Base-by-base conservation (phyloP, 2,329 filamentous ascomycete genomes). In the Pseudogymnoascus sp. region DNA sequence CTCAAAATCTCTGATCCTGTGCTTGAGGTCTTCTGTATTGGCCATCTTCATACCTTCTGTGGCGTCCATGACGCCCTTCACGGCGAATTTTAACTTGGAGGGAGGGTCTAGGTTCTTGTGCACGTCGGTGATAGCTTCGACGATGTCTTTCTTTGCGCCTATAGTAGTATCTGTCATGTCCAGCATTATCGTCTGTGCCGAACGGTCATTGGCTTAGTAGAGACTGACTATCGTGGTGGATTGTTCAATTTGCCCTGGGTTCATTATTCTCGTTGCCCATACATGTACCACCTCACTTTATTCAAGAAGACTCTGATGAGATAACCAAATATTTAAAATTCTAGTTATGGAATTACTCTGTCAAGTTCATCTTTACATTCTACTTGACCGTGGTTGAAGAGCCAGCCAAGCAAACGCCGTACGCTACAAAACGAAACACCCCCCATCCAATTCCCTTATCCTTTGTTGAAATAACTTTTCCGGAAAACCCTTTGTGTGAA, bases 371-470 rank as follows among this genome's bases (percentile, higher is more conserved):
- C 26, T 56, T n/a, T 63, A 70, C 65, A 66, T 67, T 72, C 68
- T 72, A 72, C 73, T 73, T 74, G 73, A 71, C 73, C 72, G 67
- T 74, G 69, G 73, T 75, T 74, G 73, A 74, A 75, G 69, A 56
- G 46, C 46, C 46, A 71, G 71, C 73, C 73, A 75, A 74, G 73
- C 71, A 74, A 66, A 73, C 72, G 70, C 72, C 72, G 68, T 68
- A 66, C 70, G 69, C 71, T 73, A 64, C 65, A 63, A 72, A 65
- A 67, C 66, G 63, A 62, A 69, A 68, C 68, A 63, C 70, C 68
- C 66, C 66, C 46, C 46, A 56, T 33, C 46, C 26, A 31, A 56
- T 56, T 31, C 28, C 46, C 46, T 50, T 50, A 50, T 50, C 43
- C 46, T 56, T 69, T 74, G 73, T 75, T 75, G 72, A 75, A 74